These are phyloP conservation scores for Cercospora sojina DNA, from an alignment of 2,329 filamentous ascomycete species.

Conservation along the genomic window DNA sequence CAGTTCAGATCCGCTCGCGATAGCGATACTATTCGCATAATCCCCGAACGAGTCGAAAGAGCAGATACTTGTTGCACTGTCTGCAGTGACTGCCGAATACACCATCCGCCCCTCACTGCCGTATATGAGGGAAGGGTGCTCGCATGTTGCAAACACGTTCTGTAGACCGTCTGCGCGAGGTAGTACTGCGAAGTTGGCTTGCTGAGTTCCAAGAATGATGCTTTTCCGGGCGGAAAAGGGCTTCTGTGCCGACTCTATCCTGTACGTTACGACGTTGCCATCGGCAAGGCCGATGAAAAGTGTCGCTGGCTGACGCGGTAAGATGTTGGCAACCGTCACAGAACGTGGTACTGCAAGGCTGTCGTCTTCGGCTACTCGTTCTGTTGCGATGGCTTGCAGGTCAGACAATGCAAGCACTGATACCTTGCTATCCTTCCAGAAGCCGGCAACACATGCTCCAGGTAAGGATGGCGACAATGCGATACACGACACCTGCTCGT, in stretches of 20 bases:
- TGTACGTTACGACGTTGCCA: conserved; percentile 83
- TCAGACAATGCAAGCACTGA: conserved; percentile 69
- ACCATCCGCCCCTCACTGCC: conserved; percentile 81
- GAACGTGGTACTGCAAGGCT: conserved; percentile 79
- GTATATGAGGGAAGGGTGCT: conserved; percentile 92
- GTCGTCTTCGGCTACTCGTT: conserved; percentile 56
- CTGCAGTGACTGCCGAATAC: conserved; percentile 90
- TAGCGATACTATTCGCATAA: conserved; percentile 75
- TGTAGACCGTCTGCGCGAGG: conserved; percentile 66
- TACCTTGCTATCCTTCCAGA: conserved; percentile 81
- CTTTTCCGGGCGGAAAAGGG: conserved; percentile 72
- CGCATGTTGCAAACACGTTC: conserved; percentile 89
- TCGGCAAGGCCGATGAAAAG: conserved; percentile 90
- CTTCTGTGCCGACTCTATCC: conserved; percentile 62
- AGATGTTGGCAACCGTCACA: conserved; percentile 73
- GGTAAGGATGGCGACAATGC: conserved; percentile 66
- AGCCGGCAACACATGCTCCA: conserved; percentile 74
- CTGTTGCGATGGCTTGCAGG: conserved; percentile 64
- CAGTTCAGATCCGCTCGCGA: conserved; percentile 70
- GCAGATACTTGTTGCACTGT: conserved; percentile 78
- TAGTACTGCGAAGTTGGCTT: conserved; percentile 76
- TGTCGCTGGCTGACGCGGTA: conserved; percentile 66
- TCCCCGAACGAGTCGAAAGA: conserved; percentile 72
- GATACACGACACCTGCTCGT: conserved; percentile 82
- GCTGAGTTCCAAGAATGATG: conserved; percentile 80